These are phyloP conservation scores for Bipolaris sorokiniana DNA, from an alignment of 2,329 filamentous ascomycete genomes.

Conservation along the genomic window DNA sequence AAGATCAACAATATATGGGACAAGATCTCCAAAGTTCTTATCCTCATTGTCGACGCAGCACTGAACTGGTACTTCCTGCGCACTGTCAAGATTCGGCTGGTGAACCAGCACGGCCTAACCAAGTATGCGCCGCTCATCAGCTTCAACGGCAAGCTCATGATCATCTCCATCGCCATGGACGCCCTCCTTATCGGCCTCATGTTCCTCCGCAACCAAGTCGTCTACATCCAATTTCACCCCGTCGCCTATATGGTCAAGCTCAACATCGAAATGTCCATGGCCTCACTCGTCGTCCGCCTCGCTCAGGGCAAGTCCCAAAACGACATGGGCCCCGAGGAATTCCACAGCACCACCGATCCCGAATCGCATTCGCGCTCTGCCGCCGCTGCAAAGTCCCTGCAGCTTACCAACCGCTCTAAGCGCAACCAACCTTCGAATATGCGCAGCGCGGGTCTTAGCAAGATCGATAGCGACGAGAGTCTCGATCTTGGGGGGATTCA, in stretches of 20 bases:
- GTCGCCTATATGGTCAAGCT: constrained; percentile 53
- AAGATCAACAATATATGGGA: constrained; percentile 61
- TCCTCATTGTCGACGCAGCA: constrained; percentile 57
- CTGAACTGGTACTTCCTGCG: constrained; percentile 62
- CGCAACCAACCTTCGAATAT: neutral
- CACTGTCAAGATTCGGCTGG: constrained; percentile 49
- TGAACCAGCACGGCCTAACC: constrained; percentile 47
- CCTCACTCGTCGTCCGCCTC: constrained; percentile 49
- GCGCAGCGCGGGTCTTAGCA: constrained; percentile 20
- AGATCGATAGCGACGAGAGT: constrained; percentile 33
- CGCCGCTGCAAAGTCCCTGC: constrained; percentile 21
- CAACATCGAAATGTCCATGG: constrained; percentile 56
- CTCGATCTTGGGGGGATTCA: constrained; percentile 29
- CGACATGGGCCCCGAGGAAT: constrained; percentile 31
- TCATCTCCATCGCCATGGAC: constrained; percentile 52
- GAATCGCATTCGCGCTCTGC: constrained; percentile 24
- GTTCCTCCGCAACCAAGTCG: constrained; percentile 47
- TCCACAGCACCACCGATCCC: constrained; percentile 25
- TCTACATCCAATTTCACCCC: constrained; percentile 53
- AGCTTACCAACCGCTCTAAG: constrained; percentile 20
- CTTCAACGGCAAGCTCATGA: constrained; percentile 52
- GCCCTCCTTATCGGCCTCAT: constrained; percentile 49
- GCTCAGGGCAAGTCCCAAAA: constrained; percentile 39
- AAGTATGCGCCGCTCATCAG: constrained; percentile 51
- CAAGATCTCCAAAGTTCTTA: constrained; percentile 59